Evolutionary conservation across 306 rosid species (phyloP), one percentile per base, ranked within the genome.

Genomic region (Casuarina glauca): DNA sequence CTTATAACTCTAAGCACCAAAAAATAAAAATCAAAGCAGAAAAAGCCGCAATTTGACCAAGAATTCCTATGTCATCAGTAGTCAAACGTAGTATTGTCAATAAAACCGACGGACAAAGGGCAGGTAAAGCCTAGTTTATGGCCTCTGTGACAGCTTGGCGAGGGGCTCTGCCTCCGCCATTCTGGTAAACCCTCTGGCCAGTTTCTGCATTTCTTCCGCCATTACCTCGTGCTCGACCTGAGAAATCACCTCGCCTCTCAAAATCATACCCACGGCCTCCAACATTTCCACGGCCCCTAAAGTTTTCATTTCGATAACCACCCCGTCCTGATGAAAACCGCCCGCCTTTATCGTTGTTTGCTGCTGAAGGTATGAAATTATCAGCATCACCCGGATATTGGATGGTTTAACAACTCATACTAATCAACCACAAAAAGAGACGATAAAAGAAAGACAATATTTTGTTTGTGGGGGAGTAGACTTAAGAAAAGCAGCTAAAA

Each of bases 241-340:
- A 70, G 79, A 85, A 86, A 45, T 90, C 94, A 5, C 82, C 76
- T 2, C 89, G 87, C 81, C 73, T 88, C 73, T 90, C 95, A 19
- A 76, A 81, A 46, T 93, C 97, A 13, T 62, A 78, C 63, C 97
- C 88, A 64, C 88, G 84, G 38, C 85, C 78, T 0, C 96, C 88
- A 1, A 75, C 69, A n/a, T 90, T 88, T 63, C 89, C 91, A 10
- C 93, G 97, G 50, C 84, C 81, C 83, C 94, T 81, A 55, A 80
- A 93, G 63, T 69, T 84, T 44, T 90, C 97, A 72, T 87, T 90
- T 32, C 90, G 83, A 74, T 52, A 86, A 36, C 94, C 94, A 43
- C 90, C 86, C 17, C 92, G 82, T 16, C 97, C 97, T 4, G 90
- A 88, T 68, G 90, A 50, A 74, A 80, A 85, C 71, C 84, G 79